A percentile compares a stretch with the other conserved stretches of the same genome.
Conservation (phyloP, 352 stramenopile genomes). For the Pythium coloratum region DNA sequence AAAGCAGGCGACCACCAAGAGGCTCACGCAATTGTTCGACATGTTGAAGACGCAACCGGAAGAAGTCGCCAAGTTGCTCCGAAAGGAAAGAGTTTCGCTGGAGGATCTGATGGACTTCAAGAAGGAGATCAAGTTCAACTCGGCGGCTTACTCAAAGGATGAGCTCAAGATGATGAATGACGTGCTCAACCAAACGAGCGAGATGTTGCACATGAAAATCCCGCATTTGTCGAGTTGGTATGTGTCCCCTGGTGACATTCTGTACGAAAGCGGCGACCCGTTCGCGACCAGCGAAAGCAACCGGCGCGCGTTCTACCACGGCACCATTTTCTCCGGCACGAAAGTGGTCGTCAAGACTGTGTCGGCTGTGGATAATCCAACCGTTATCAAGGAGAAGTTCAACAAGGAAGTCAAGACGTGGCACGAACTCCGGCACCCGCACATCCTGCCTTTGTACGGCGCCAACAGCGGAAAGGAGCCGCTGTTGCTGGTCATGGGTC, state of each 20-base stretch:
- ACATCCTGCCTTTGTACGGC: conserved; percentile 32
- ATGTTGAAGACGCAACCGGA: conserved; percentile 11
- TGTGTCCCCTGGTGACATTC: not conserved
- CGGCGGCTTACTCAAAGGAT: conserved; percentile 10
- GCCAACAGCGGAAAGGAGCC: conserved; percentile 24
- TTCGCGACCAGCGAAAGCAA: conserved; percentile 19
- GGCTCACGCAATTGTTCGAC: not conserved
- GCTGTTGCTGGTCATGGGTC: conserved; percentile 22
- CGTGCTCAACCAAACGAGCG: not conserved
- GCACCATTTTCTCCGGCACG: conserved; percentile 12
- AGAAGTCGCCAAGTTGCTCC: conserved; percentile 8
- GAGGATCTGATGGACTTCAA: conserved; percentile 12
- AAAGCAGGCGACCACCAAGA: not conserved
- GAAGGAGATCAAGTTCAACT: conserved; percentile 17
- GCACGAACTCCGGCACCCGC: conserved; percentile 24
- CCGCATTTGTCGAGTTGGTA: conserved; percentile 15
- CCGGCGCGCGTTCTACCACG: conserved; percentile 1
- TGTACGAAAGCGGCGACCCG: conserved; percentile 13
- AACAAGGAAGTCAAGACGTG: conserved; percentile 22
- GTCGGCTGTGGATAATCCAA: not conserved
- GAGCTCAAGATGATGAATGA: not conserved
- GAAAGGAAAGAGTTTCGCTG: conserved; percentile 2
- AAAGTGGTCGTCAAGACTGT: conserved; percentile 18
- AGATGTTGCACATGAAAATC: not conserved
- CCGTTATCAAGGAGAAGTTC: conserved; percentile 14